Conservation (phyloP, 2,329 filamentous ascomycete species). For the Clarireedia sp. region DNA sequence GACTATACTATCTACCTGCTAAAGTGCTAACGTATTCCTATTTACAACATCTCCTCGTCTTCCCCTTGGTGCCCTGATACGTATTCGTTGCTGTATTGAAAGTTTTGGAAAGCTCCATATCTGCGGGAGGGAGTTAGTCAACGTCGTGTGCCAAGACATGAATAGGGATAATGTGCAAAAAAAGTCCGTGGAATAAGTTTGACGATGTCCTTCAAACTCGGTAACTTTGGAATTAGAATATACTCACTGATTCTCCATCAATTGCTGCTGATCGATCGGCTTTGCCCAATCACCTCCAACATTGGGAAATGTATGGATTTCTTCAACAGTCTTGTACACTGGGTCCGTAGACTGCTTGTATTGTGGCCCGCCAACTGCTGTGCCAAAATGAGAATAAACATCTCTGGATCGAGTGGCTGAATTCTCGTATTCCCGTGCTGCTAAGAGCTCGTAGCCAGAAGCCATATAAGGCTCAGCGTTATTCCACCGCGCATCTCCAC, state of each 20-base stretch:
- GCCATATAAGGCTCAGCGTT: slow-evolving; percentile 62
- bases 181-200: not conserved
- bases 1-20: slow-evolving; percentile 15
- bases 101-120: slow-evolving; percentile 22
- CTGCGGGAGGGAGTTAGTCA: not conserved
- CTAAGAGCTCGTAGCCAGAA: slow-evolving; percentile 68
- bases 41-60: slow-evolving; percentile 31
- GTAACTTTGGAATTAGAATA: not conserved
- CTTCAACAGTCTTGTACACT: too few species aligned
- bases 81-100: slow-evolving; percentile 18
- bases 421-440: slow-evolving; percentile 54
- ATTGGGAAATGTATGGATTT: too few species aligned
- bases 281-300: slow-evolving; percentile 21
- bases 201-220: too few species aligned
- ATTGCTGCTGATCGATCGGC: slow-evolving; percentile 20
- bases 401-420: slow-evolving; percentile 35
- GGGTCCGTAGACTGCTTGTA: slow-evolving; percentile 59
- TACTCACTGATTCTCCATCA: slow-evolving; percentile 27
- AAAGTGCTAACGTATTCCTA: slow-evolving; percentile 17
- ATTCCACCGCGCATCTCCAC: slow-evolving; percentile 45
- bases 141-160: not conserved
- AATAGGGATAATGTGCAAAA: not conserved
- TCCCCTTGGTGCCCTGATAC: slow-evolving; percentile 18
- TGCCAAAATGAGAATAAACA: slow-evolving; percentile 39
- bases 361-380: slow-evolving; percentile 30